Base-by-base conservation (phyloP, 163 green algal genomes). In the Scenedesmus sp. region DNA sequence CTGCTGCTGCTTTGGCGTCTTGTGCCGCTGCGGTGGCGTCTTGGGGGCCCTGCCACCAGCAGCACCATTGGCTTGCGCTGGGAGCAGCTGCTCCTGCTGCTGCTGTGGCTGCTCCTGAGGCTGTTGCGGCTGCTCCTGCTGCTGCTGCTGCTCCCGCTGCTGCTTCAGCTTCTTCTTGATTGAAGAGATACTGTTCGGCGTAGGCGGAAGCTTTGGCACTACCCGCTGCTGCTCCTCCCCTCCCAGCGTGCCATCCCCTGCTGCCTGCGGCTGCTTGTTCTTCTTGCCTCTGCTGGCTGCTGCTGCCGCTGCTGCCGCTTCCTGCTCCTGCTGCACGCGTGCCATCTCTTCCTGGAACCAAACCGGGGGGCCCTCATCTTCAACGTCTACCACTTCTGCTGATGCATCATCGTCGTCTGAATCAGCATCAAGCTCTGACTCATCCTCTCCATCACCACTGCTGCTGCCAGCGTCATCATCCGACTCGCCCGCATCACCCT, bases 141-240 rank as follows among this genome's bases (percentile, higher is more conserved):
- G 43, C 68, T 83, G 43, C 70, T 90, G 43, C 68, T 81, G 46
- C 81, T 83, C 35, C 42, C 26, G 80, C 88, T 88, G 61, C 87
- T 91, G 87, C 78, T 91, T 91, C 40, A 91, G 53, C 87, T 81
- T 87, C 78, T 91, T 91, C 78, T 83, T 91, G 0, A 91, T 87
- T 18, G 40, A 70, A 37, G 73, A 87, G 20, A 91, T 68, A 13
- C 73, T 87, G 42, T 81, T 87, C 0, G 87, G 83, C 35, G 83
- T 87, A 12, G 56, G 70, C 33, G 65, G 82, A 51, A 70, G 42
- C 70, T 56, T 35, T 20, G 65, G 80, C 80, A 65, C 15, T 20
- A 4, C 1, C 33, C 40, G 80, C 43, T 83, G 88, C 80, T 83
- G 79, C 87, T 72, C 59, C 87, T 81, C 78, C 30, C 44, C 73